phyloP scores from a whole-genome alignment of 306 rosid species.

The Aeschynomene evenia region DNA sequence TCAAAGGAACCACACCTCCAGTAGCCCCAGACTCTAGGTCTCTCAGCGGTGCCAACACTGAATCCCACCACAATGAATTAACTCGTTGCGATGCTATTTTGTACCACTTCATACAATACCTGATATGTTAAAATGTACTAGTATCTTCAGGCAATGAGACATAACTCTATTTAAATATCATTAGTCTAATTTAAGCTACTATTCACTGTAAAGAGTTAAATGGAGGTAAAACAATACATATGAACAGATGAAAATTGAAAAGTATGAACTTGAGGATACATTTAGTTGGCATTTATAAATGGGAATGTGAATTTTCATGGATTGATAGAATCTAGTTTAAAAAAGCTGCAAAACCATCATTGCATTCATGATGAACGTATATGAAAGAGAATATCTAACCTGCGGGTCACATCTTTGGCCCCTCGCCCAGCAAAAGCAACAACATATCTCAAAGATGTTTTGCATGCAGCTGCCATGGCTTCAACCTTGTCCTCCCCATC shows the following conservation, averaged over 20 bases:
- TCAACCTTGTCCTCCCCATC: conserved; percentile 91
- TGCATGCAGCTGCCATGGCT: conserved; percentile 83
- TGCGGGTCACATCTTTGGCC: conserved; percentile 96
- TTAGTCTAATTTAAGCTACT: conserved; percentile 8
- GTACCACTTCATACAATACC: conserved; percentile 92
- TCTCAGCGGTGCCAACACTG: conserved; percentile 78
- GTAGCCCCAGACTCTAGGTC: conserved; percentile 67
- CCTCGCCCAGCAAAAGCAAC: conserved; percentile 95
- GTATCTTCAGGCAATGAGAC: conserved; percentile 34
- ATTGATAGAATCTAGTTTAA: too few species aligned
- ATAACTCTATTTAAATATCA: not conserved
- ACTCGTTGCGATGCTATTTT: conserved; percentile 78
- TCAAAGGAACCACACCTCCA: conserved; percentile 39
- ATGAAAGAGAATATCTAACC: conserved; percentile 49
- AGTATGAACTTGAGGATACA: not conserved
- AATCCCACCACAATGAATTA: conserved; percentile 82
- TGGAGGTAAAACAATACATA: not conserved
- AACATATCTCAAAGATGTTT: conserved; percentile 81
- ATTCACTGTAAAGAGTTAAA: not conserved
- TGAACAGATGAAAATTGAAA: not conserved
- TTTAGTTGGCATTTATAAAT: too few species aligned
- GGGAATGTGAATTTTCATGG: too few species aligned
- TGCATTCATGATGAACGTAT: not conserved
- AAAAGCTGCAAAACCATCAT: conserved; percentile 11
- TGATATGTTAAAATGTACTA: conserved; percentile 30